Base-by-base conservation (phyloP, 148 eudicot species). In the Persicaria maculosa region DNA sequence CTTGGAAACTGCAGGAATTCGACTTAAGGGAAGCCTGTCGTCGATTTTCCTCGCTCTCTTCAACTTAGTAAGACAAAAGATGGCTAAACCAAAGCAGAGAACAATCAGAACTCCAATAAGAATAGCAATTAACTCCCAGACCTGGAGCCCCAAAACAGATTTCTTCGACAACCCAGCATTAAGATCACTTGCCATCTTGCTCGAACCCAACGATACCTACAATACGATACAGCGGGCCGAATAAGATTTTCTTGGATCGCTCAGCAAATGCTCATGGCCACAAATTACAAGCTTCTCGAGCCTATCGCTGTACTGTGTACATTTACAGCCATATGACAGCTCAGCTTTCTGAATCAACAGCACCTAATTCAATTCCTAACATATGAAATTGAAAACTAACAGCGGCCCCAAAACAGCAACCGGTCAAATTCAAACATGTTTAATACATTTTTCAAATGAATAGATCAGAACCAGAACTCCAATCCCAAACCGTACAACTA, bases 101-200 rank as follows among this genome's bases (percentile, higher is more conserved):
- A 86, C 73, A 76, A 86, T 83, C 45, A 80, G 79, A 59, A 88
- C 43, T 73, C 83, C 85, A 47, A 88, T 88, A 69, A 76, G 12
- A 68, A 86, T 85, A 70, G 84, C 90, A 77, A 88, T 83, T 48
- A 88, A 52, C 72, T 85, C 82, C 92, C 92, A 86, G 47, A 88
- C 83, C 79, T 85, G 85, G 76, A 88, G 85, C 61, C 88, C 82
- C 44, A 85, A 74, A 54, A 86, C 58, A 61, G 76, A 47, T 45
- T 80, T 77, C 67, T 76, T 76, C 22, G 89, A 81, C 77, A 88
- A 79, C 71, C 69, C 77, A 1, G 86, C 69, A 75, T 80, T 81
- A 68, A 88, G 90, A 78, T 76, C 80, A 78, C 11, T 55, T 43
- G 78, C 88, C 90, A 87, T 87, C 73, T 76, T 77, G 61, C 52